These are phyloP conservation scores for Oxyria digyna DNA, from an alignment of 148 eudicot genomes.

Conservation along the genomic window DNA sequence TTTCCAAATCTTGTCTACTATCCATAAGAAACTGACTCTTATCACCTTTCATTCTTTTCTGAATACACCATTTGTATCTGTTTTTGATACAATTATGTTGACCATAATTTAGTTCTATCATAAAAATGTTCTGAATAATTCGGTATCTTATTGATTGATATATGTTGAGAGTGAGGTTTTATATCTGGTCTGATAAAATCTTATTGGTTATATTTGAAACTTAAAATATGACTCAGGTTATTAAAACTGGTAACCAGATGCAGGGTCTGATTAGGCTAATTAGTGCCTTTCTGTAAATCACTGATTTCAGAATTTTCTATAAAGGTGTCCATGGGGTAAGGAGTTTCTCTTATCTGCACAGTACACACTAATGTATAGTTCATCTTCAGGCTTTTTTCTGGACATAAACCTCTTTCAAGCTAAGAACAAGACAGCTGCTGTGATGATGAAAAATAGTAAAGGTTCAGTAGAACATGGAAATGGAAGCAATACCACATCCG, in stretches of 20 bases:
- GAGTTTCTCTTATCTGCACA: neutral
- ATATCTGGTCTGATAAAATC: neutral
- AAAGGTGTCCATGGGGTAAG: neutral
- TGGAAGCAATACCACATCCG: constrained; percentile 19
- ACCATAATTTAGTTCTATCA: neutral
- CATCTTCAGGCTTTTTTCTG: constrained; percentile 74
- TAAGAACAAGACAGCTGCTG: constrained; percentile 34
- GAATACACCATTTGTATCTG: neutral
- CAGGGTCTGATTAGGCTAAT: neutral
- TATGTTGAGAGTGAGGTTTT: neutral
- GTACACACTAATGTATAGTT: constrained; percentile 7
- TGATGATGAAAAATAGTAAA: constrained; percentile 19
- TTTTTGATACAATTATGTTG: neutral
- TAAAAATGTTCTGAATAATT: neutral
- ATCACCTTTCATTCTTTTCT: neutral
- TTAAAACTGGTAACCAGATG: neutral
- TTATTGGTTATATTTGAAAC: neutral
- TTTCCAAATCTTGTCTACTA: neutral
- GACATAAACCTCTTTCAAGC: constrained; percentile 72
- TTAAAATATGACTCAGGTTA: neutral
- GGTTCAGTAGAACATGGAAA: constrained; percentile 13
- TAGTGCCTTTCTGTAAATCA: neutral
- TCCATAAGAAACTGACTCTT: neutral
- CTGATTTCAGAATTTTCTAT: neutral
- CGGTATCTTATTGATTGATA: neutral